Base-by-base conservation (phyloP, 2,329 filamentous ascomycete genomes). In the Amylocarpus encephaloides region DNA sequence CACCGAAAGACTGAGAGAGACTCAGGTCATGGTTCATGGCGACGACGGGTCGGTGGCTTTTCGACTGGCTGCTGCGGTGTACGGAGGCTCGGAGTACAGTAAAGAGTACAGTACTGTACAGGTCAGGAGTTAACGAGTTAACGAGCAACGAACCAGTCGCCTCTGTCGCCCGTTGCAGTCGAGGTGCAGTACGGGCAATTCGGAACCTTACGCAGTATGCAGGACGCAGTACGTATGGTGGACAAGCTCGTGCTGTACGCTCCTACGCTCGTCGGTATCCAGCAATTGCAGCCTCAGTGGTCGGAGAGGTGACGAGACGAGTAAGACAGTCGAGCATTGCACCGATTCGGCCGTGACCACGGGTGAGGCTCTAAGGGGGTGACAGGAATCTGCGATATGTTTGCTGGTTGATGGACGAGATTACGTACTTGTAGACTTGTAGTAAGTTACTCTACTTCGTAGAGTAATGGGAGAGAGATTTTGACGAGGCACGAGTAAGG, bases 1-100 rank as follows among this genome's bases (percentile, higher is more conserved):
- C 92, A 65, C 93, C 93, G 65, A 97, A 79, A 65, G 89, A 88
- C 73, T 91, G 87, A 66, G 90, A 93, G 60, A 97, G 82, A 71
- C 88, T 95, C 68, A 95, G 74, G 74, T 95, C 90, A 70, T 88
- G 88, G 73, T 90, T 88, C 90, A 96, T 96, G 69, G 57, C 54
- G 55, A 40, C 46, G 53, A 41, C 48, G 52, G 52, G 45, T 48
- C 33, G 48, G 58, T 50, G 48, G 47, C 49, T 53, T 47, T 46
- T 35, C 51, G 40, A 18, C 10, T 18, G 13, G 38, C 38, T 16
- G 9, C n/a, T n/a, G 16, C 38, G 10, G 38, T 19, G 16, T 19
- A 40, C 36, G 9, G 36, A n/a, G n/a, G n/a, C n/a, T n/a, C n/a
- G n/a, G n/a, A n/a, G n/a, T n/a, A n/a, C n/a, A n/a, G n/a, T n/a